Percentiles rank a stretch among this genome's conserved stretches.
phyloP scores from a whole-genome alignment of 768 basidiomycete genomes.

The Trametes sanguinea region DNA sequence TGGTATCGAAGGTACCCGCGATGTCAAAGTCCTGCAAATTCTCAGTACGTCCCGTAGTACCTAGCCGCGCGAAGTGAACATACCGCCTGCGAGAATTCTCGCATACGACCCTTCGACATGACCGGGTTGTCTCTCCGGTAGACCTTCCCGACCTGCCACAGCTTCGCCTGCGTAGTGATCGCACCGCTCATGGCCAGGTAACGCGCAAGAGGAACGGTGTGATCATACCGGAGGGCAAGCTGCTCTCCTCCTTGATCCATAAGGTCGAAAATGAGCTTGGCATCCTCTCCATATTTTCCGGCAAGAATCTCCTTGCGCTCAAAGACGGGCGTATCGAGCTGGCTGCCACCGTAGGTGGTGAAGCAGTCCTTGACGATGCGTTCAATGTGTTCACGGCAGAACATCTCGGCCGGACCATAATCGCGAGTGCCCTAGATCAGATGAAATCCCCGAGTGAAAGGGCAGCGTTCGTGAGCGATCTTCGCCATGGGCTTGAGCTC shows the following conservation, averaged over 20 bases:
- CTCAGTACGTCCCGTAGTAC: conserved; percentile 27
- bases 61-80: neutral
- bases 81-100: conserved; percentile 93
- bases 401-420: conserved; percentile 90
- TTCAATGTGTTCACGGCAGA: conserved; percentile 89
- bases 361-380: conserved; percentile 85
- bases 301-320: conserved; percentile 95
- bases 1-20: conserved; percentile 87
- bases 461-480: neutral
- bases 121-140: conserved; percentile 96
- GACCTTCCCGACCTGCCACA: conserved; percentile 99
- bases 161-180: conserved; percentile 70
- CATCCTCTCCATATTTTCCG: conserved; percentile 97
- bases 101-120: conserved; percentile 97
- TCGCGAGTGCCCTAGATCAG: conserved; percentile 85
- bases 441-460: neutral
- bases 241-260: conserved; percentile 98
- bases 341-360: conserved; percentile 83
- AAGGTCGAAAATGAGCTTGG: conserved; percentile 96
- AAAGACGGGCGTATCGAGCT: conserved; percentile 97
- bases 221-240: conserved; percentile 91
- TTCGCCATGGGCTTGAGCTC: conserved; percentile 23
- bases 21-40: conserved; percentile 87
- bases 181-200: conserved; percentile 95
- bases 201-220: conserved; percentile 95